Evolutionary conservation across 2,329 filamentous ascomycete genomes (phyloP), one percentile per base, ranked within the genome.

Genomic region (Neurospora sp.): DNA sequence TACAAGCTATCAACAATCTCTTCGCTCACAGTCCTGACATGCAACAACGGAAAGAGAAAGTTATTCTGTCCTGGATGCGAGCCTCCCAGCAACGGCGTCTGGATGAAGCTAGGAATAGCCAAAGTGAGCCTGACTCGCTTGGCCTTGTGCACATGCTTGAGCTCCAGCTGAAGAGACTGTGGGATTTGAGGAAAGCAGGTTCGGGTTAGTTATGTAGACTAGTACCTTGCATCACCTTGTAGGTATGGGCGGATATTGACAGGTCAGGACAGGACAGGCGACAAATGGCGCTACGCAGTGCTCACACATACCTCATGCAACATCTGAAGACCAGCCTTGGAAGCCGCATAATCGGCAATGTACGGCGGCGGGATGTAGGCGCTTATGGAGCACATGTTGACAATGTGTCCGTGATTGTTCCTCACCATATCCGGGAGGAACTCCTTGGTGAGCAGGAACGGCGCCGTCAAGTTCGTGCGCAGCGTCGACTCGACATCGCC

Each of bases 381-480:
- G 6, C 87, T 87, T 70, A 87, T 80, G 2, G 84, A 87, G 7
- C 88, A 86, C 33, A 90, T 82, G 2, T 86, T 90, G 67, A 91
- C 84, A 58, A 91, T 80, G 79, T 90, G 89, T 6, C 89, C 89
- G 77, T 91, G 89, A 76, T 90, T 86, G 1, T 75, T 75, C 11
- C 77, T 75, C 36, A 87, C 79, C 84, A 91, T 89, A 23, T 80
- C 75, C 0, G 88, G 88, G 2, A 90, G 77, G 76, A 90, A 90
- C 71, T 89, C 84, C 75, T 87, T 66, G 81, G 80, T 62, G 85
- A 83, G 78, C 15, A 85, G 83, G 79, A 89, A 89, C 75, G 90
- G 89, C 0, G 86, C 81, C 9, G 89, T 78, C 1, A 87, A 81
- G 77, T 91, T 91, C 42, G 77, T 78, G 67, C 73, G 73, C 28